These are phyloP conservation scores for Corchorus olitorius DNA, from an alignment of 345 rosid species.

Conservation along the genomic window DNA sequence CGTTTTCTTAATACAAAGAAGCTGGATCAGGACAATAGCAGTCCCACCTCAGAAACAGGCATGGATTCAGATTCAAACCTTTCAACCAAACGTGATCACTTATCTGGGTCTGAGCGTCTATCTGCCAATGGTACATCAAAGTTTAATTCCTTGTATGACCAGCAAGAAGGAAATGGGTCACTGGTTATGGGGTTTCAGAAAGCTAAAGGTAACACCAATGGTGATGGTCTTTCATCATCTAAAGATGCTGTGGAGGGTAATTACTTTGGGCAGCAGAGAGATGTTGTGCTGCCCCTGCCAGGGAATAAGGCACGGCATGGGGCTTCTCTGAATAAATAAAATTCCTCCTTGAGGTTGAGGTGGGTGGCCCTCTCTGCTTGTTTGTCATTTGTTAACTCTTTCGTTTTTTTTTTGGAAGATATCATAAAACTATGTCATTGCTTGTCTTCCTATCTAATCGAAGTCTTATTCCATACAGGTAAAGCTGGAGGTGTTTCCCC, in stretches of 20 bases:
- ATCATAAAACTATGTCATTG: not conserved
- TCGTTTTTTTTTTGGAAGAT: not conserved
- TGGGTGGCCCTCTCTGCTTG: constrained; percentile 23
- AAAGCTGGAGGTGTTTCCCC: constrained; percentile 20
- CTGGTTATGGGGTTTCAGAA: constrained; percentile 18
- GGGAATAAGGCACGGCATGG: constrained; percentile 36
- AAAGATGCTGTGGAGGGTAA: constrained; percentile 11
- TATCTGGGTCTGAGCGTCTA: constrained; percentile 27
- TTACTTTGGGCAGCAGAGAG: constrained; percentile 34
- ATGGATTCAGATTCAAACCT: constrained; percentile 24
- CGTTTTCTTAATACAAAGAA: constrained; percentile 66
- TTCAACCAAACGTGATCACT: constrained; percentile 25
- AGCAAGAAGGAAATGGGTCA: constrained; percentile 30
- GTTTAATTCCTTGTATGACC: constrained; percentile 24
- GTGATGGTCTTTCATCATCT: constrained; percentile 26
- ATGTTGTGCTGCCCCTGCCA: constrained; percentile 21
- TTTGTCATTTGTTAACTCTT: constrained; percentile 19
- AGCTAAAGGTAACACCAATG: constrained; percentile 22
- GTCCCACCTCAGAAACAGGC: constrained; percentile 30
- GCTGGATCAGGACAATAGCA: constrained; percentile 27
- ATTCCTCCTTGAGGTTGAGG: constrained; percentile 21
- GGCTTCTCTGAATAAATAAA: constrained; percentile 31
- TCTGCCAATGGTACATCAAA: constrained; percentile 22
- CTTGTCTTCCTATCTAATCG: constrained; percentile 9
- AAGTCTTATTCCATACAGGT: constrained; percentile 23